phyloP scores from a whole-genome alignment of 148 eudicot genomes.

The Rhododendron molle region DNA sequence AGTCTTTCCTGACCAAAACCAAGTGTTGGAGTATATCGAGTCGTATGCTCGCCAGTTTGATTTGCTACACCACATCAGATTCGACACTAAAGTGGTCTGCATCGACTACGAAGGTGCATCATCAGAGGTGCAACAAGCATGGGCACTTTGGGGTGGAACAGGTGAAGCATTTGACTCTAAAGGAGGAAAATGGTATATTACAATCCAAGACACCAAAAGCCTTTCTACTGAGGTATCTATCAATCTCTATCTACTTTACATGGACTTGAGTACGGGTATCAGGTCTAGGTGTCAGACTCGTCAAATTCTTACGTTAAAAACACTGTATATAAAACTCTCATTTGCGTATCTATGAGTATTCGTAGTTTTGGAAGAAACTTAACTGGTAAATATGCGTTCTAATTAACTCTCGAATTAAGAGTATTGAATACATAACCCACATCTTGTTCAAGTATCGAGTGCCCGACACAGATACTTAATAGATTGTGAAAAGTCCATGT shows the following conservation, averaged over 20 bases:
- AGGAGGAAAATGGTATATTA: conserved; percentile 49
- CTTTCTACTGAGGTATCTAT: conserved; percentile 32
- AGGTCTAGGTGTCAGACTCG: no score
- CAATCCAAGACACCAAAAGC: conserved; percentile 23
- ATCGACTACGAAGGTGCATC: conserved; percentile 44
- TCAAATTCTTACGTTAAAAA: no score
- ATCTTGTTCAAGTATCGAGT: background rate
- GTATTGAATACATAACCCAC: background rate
- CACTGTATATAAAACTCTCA: background rate
- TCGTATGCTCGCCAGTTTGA: conserved; percentile 57
- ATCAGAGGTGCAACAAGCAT: conserved; percentile 31
- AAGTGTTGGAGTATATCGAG: conserved; percentile 51
- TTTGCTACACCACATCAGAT: conserved; percentile 37
- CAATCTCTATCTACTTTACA: no score
- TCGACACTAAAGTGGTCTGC: conserved; percentile 40
- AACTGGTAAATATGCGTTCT: no score
- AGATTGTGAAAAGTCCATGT: background rate
- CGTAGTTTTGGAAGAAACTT: no score
- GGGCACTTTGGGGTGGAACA: conserved; percentile 58
- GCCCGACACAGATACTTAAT: background rate
- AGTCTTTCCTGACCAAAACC: conserved; percentile 33
- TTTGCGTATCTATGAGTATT: background rate
- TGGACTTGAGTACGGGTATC: no score
- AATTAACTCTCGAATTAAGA: no score
- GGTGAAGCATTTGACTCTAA: conserved; percentile 41